Conservation (phyloP, 768 basidiomycete species). For the Infundibulicybe gibba region DNA sequence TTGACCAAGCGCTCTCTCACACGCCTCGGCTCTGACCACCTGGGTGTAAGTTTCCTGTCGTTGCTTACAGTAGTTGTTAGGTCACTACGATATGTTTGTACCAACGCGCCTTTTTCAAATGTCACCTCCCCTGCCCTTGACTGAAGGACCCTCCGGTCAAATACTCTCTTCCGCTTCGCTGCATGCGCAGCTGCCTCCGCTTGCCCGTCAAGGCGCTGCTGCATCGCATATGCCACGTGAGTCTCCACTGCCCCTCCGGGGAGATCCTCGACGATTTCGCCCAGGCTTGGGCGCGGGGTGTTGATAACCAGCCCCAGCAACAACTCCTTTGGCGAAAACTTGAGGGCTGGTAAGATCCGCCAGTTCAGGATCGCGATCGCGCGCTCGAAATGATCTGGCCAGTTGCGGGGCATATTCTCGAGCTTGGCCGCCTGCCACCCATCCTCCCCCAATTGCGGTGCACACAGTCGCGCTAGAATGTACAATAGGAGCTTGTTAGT, state of each 20-base stretch:
- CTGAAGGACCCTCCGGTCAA: slow-evolving; percentile 19
- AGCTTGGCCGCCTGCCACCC: too few species aligned
- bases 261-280: too few species aligned
- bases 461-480: too few species aligned
- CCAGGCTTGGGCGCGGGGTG: too few species aligned
- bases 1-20: background rate
- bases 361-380: slow-evolving; percentile 3
- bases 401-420: too few species aligned
- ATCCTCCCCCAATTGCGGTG: too few species aligned
- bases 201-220: slow-evolving; percentile 25
- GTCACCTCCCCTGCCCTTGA: slow-evolving; percentile 12
- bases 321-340: too few species aligned
- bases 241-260: too few species aligned
- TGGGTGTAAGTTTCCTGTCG: slow-evolving; percentile 21
- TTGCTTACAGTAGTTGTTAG: slow-evolving; percentile 21
- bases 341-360: slow-evolving; percentile 10
- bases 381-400: too few species aligned
- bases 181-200: slow-evolving; percentile 18
- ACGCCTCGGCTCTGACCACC: slow-evolving; percentile 22
- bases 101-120: slow-evolving; percentile 21
- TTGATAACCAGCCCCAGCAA: too few species aligned
- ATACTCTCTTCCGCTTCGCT: slow-evolving; percentile 16
- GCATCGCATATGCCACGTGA: slow-evolving; percentile 13
- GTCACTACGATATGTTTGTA: slow-evolving; percentile 23
- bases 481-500: too few species aligned